These are phyloP conservation scores for Rosa hybrid DNA, from an alignment of 331 rosid species.

Conservation along the genomic window DNA sequence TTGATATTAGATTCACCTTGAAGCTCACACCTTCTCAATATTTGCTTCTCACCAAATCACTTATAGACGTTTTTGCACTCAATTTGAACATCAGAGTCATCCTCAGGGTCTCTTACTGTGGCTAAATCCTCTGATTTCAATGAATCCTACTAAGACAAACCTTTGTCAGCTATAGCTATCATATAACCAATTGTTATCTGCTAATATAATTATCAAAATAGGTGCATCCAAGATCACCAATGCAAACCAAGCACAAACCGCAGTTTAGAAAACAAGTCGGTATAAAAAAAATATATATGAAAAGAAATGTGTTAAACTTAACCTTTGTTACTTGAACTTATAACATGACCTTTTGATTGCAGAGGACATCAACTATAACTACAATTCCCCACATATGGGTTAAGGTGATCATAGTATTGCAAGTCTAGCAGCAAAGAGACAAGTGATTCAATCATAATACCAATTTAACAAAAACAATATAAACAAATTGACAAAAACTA, in stretches of 20 bases:
- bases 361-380: no score
- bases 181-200: not conserved
- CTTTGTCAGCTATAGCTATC: constrained; percentile 25
- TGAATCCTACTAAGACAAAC: constrained; percentile 53
- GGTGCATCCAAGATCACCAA: not conserved
- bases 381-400: not conserved
- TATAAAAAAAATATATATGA: not conserved
- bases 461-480: not conserved
- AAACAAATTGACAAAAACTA: no score
- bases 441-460: not conserved
- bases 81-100: constrained; percentile 80
- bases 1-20: constrained; percentile 62
- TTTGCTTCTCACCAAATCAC: constrained; percentile 90
- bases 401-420: not conserved
- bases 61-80: constrained; percentile 89
- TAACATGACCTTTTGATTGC: not conserved
- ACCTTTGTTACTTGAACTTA: not conserved
- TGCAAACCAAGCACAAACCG: no score
- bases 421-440: not conserved
- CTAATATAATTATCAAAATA: not conserved
- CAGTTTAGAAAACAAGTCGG: not conserved
- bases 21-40: constrained; percentile 92
- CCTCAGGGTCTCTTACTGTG: constrained; percentile 45
- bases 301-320: not conserved
- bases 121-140: constrained; percentile 57